Evolutionary conservation across 2,329 filamentous ascomycete species (phyloP).

Genomic region (Penicillium polonicum): DNA sequence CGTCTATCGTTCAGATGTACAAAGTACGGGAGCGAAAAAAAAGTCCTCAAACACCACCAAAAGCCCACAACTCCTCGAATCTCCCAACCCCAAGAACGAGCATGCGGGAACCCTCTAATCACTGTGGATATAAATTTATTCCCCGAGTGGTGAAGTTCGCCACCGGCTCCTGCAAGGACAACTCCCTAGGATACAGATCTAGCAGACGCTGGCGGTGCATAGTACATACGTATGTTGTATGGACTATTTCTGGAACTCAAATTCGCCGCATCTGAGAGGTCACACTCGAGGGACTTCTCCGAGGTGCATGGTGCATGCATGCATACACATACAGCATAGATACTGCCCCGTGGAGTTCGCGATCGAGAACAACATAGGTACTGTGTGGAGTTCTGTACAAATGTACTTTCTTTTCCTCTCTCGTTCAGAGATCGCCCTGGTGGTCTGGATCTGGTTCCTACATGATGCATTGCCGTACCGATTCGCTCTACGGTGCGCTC

Average conservation of each 20-base stretch:
- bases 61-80: background rate
- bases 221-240: background rate
- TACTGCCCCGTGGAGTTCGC: slow-evolving; percentile 16
- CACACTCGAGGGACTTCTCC: slow-evolving; percentile 12
- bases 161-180: slow-evolving; percentile 23
- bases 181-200: slow-evolving; percentile 16
- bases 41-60: background rate
- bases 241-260: slow-evolving; percentile 23
- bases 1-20: slow-evolving; percentile 6
- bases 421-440: background rate
- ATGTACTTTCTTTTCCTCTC: background rate
- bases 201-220: slow-evolving; percentile 13
- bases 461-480: background rate
- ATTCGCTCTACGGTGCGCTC: background rate
- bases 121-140: slow-evolving; percentile 10
- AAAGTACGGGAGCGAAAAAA: slow-evolving; percentile 4
- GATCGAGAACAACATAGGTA: slow-evolving; percentile 11
- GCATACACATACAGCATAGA: slow-evolving; percentile 1
- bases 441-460: slow-evolving; percentile 1
- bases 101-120: background rate
- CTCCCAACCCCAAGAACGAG: background rate
- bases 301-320: slow-evolving; percentile 7
- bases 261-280: slow-evolving; percentile 28
- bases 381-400: background rate
- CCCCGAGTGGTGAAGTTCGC: slow-evolving; percentile 19